Evolutionary conservation across 208 protist genomes (phyloP), one percentile per base, ranked within the genome.

Genomic region (Wallacemonas rigidus): DNA sequence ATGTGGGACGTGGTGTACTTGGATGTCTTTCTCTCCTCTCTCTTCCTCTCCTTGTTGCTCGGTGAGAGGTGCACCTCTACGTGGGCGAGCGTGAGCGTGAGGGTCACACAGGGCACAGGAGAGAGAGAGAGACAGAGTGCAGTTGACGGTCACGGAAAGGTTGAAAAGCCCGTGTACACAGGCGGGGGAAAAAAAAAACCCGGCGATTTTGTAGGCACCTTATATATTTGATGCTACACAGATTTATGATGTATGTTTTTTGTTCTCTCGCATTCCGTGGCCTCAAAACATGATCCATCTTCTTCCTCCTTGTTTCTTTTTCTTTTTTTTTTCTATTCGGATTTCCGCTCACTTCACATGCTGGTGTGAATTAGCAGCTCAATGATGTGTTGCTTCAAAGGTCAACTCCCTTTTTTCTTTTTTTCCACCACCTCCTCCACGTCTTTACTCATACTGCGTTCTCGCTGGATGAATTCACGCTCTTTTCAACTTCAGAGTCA

Each of bases 281-380:
- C 53, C 36, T 51, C 26, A 26, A 26, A 36, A 26, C 45, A 6
- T 14, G 45, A 50, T 12, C 45, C 45, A 50, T 50, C 45, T 50
- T 50, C 8, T 12, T 12, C 1, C 12, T 50, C 12, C 12, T 71
- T n/a, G 17, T 71, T 35, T 26, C 61, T 14, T 71, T 56, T 51
- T 71, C 39, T 8, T 11, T 57, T 45, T 71, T 71, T 45, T 45
- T 61, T 71, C 50, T 69, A 0, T 11, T n/a, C 50, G 12, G 7
- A 17, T 17, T 26, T 26, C 26, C 26, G 26, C 26, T 26, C 26
- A 26, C 26, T 12, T 50, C 45, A 50, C 45, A 50, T 12, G 45
- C 45, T 50, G 45, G 45, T 50, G 45, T 50, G 45, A 50, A 12
- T 50, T 50, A 12, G 26, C 26, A 26, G 26, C 26, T 26, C 26